phyloP scores from a whole-genome alignment of 2,329 filamentous ascomycete genomes.

The Cercospora beticola region DNA sequence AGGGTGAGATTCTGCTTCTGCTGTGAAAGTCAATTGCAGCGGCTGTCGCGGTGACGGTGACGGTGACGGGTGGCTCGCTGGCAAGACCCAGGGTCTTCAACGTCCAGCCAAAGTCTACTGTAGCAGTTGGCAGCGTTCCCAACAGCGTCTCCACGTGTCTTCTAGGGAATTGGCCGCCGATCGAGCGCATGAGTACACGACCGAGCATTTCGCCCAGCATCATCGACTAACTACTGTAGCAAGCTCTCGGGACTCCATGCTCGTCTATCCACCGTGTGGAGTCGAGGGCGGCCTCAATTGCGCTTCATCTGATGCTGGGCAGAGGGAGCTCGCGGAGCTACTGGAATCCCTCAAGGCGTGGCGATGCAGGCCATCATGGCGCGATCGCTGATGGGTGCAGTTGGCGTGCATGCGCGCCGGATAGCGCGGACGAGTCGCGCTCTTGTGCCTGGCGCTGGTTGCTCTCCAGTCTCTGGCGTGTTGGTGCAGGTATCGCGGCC shows the following conservation, averaged over 20 bases:
- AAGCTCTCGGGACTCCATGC: neutral
- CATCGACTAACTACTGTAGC: neutral
- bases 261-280: neutral
- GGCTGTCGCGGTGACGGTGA: neutral
- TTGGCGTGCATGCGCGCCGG: conserved; percentile 3
- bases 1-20: neutral
- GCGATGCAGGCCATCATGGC: conserved; percentile 1
- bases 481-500: conserved; percentile 11
- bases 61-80: neutral
- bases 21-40: neutral
- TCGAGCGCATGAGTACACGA: neutral
- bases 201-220: neutral
- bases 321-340: neutral
- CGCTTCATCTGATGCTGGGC: neutral
- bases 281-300: neutral
- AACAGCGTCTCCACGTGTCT: conserved; percentile 2
- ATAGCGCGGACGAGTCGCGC: conserved; percentile 5
- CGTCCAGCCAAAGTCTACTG: conserved; percentile 2
- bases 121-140: neutral
- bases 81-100: conserved; percentile 3
- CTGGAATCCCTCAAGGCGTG: neutral
- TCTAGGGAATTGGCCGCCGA: neutral
- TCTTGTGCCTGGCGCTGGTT: conserved; percentile 5
- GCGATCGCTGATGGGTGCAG: conserved; percentile 7
- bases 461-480: neutral